Evolutionary conservation across 192 early-diverging fungal species (phyloP), one percentile per base, ranked within the genome.

Genomic region (Radiomyces spectabilis): DNA sequence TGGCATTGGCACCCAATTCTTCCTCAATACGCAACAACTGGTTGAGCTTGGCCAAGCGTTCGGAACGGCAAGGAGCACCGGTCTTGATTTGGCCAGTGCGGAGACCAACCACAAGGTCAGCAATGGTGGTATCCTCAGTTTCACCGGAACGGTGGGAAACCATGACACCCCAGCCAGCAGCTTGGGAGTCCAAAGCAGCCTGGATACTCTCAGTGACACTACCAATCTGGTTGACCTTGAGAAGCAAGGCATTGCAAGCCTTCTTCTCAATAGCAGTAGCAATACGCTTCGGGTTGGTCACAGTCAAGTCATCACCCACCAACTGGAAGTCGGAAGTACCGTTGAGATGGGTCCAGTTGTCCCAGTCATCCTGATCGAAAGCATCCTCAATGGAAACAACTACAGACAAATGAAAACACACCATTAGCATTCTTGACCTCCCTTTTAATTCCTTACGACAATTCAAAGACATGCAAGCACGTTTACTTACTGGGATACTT

Each of bases 191-290:
- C 53, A 75, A 71, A 41, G 86, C 82, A 38, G 86, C 86, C 68
- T 85, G 78, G 75, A 98, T 98, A 41, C 87, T 89, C 79, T 98
- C 95, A 65, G 88, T 93, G 25, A 98, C 81, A 52, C 91, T 91
- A 49, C 95, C 95, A 73, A 98, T 98, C 75, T 97, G 95, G 85
- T 98, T 98, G 59, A 98, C 92, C 82, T 98, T 98, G 68, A 98
- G 83, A 63, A 98, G 77, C 35, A 98, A 83, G 15, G 83, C 91
- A 61, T 92, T 94, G 84, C 89, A 91, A 46, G 93, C 78, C 82
- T 89, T 95, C 85, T 93, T 87, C 59, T 93, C 87, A 39, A 97
- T 83, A 59, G 91, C 95, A 37, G 82, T 91, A 35, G 68, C 34
- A 63, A 98, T 98, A 63, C 89, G 91, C 46, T 78, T 52, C 52